Percentiles rank a stretch among this genome's conserved stretches.
Evolutionary conservation across 805 yeast species (phyloP).

Genomic region (Candida adriatica): DNA sequence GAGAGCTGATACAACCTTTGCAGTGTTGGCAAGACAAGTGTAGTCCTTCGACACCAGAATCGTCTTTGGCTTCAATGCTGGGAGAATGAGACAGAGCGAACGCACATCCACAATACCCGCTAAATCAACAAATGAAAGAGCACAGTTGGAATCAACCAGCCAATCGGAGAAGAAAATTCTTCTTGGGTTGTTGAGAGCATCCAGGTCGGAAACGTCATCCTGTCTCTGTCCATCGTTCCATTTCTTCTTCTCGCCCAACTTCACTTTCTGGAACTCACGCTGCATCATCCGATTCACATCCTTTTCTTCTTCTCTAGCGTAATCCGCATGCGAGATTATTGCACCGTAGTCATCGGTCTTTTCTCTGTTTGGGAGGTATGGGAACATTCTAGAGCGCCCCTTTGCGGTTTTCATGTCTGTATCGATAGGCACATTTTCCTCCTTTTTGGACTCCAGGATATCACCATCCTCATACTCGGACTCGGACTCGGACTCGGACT

Average conservation of each 20-base stretch:
- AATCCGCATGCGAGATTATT: conserved; percentile 58
- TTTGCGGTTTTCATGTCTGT: conserved; percentile 26
- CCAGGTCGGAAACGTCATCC: conserved; percentile 46
- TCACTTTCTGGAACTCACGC: conserved; percentile 22
- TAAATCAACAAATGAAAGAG: conserved; percentile 68
- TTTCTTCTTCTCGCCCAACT: conserved; percentile 28
- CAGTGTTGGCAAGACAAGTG: conserved; percentile 19
- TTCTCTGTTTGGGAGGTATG: conserved; percentile 50
- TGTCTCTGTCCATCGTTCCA: conserved; percentile 35
- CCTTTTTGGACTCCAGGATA: conserved; percentile 12
- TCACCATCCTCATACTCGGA: conserved; percentile 24
- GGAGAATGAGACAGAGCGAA: conserved; percentile 71
- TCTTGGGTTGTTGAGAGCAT: conserved; percentile 47
- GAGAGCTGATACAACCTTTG: conserved; percentile 13
- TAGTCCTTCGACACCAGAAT: conserved; percentile 50
- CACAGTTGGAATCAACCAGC: conserved; percentile 55
- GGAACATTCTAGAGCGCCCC: conserved; percentile 57
- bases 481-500: conserved; percentile 22
- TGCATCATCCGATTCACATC: conserved; percentile 26
- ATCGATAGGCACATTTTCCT: conserved; percentile 24
- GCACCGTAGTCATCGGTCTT: conserved; percentile 87
- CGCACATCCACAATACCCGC: conserved; percentile 81
- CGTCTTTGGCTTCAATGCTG: conserved; percentile 71
- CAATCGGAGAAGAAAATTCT: conserved; percentile 29
- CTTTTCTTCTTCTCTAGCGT: conserved; percentile 45